Percentiles rank a stretch among this genome's conserved stretches.
These are phyloP conservation scores for Backusella circina DNA, from an alignment of 192 early-diverging fungal species.

Conservation along the genomic window DNA sequence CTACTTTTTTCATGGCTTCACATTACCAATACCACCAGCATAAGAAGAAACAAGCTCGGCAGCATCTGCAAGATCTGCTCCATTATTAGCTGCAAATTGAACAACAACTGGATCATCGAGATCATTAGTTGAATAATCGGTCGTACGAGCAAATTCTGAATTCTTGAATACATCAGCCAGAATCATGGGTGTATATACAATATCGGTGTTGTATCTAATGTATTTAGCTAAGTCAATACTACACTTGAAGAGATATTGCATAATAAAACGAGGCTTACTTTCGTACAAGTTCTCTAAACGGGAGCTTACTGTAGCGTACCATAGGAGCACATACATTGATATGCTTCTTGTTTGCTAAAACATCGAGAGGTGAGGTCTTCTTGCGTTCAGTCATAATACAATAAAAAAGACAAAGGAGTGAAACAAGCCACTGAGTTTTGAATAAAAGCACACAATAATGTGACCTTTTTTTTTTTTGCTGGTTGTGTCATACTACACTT, in stretches of 20 bases:
- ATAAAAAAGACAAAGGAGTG: background rate
- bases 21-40: constrained; percentile 57
- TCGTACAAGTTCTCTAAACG: constrained; percentile 85
- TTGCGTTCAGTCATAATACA: background rate
- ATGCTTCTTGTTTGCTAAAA: constrained; percentile 54
- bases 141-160: constrained; percentile 73
- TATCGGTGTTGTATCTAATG: constrained; percentile 78
- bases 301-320: constrained; percentile 95
- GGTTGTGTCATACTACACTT: background rate
- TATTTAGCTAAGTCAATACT: background rate
- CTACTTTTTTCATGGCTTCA: background rate
- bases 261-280: constrained; percentile 49
- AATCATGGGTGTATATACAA: constrained; percentile 96
- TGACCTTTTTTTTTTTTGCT: background rate
- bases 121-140: constrained; percentile 79
- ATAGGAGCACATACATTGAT: constrained; percentile 92
- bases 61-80: constrained; percentile 79
- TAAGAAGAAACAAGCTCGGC: constrained; percentile 78
- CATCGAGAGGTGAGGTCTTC: constrained; percentile 30
- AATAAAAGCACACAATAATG: background rate
- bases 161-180: constrained; percentile 87
- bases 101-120: constrained; percentile 86
- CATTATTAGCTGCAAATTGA: constrained; percentile 89
- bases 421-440: background rate
- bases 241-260: background rate